A percentile compares a stretch with the other conserved stretches of the same genome.
phyloP scores from a whole-genome alignment of 768 basidiomycete species.

The Russula ochroleuca region DNA sequence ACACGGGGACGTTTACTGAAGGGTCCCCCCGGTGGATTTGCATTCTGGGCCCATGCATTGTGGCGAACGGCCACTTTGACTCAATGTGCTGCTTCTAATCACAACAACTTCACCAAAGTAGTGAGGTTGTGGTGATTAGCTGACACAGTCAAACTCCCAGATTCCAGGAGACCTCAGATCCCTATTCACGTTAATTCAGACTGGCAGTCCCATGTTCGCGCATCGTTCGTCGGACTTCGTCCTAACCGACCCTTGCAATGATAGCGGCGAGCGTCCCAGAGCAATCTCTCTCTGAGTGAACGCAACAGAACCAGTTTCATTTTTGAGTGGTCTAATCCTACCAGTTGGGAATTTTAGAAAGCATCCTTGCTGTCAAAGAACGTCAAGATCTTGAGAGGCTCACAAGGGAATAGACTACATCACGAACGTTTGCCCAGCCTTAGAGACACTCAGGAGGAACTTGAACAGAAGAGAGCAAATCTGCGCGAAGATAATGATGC shows the following conservation, averaged over 20 bases:
- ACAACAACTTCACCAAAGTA: too few species aligned
- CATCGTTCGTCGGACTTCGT: too few species aligned
- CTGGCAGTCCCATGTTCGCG: not conserved
- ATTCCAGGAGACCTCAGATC: not conserved
- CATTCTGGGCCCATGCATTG: not conserved
- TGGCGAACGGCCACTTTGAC: not conserved
- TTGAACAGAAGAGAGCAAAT: conserved; percentile 53
- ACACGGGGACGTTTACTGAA: not conserved
- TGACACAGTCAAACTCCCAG: too few species aligned
- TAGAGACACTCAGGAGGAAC: conserved; percentile 62
- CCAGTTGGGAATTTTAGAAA: conserved; percentile 48
- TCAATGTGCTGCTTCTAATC: too few species aligned
- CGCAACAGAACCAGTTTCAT: conserved; percentile 49
- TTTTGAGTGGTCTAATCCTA: conserved; percentile 17
- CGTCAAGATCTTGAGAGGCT: conserved; percentile 78
- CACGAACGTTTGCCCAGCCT: conserved; percentile 54
- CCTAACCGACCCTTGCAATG: conserved; percentile 21
- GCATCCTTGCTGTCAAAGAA: conserved; percentile 76
- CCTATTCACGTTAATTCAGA: not conserved
- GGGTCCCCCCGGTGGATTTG: not conserved
- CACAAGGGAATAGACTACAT: conserved; percentile 70
- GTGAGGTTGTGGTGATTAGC: not conserved
- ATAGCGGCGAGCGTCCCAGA: conserved; percentile 68
- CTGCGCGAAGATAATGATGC: conserved; percentile 50
- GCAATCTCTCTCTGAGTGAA: conserved; percentile 78